A percentile compares a stretch with the other conserved stretches of the same genome.
phyloP scores from a whole-genome alignment of 2,329 filamentous ascomycete species.

The Fusarium albidum region DNA sequence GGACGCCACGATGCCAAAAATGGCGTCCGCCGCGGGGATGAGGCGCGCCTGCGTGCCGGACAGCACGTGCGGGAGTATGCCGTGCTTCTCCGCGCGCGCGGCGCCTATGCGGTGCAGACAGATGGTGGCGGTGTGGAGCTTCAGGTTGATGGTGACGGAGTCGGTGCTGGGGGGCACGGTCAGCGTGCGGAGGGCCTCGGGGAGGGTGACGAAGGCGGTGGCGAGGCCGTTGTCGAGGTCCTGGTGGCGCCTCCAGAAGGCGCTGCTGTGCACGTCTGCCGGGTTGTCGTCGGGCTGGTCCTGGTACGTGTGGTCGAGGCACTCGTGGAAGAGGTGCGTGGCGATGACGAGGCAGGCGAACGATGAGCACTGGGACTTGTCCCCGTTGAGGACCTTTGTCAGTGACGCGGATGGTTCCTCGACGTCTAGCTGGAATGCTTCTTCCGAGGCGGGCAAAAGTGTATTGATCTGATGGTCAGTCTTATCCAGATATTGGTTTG shows the following conservation, averaged over 20 bases:
- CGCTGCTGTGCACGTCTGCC: slow-evolving; percentile 35
- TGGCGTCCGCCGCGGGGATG: slow-evolving; percentile 80
- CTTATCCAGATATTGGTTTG: fast-evolving
- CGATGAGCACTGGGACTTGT: slow-evolving; percentile 61
- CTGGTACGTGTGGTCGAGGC: slow-evolving; percentile 73
- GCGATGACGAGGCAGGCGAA: slow-evolving; percentile 76
- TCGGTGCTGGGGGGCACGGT: slow-evolving; percentile 70
- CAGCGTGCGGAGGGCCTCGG: slow-evolving; percentile 74
- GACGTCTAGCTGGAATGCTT: slow-evolving; percentile 72
- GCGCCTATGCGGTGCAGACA: slow-evolving; percentile 86
- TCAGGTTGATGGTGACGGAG: slow-evolving; percentile 82
- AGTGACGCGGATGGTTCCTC: slow-evolving; percentile 69
- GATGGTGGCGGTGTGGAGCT: slow-evolving; percentile 83
- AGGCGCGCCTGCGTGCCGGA: slow-evolving; percentile 70
- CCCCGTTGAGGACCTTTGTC: slow-evolving; percentile 65
- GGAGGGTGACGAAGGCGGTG: slow-evolving; percentile 77
- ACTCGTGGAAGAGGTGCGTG: slow-evolving; percentile 79
- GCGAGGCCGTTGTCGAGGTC: slow-evolving; percentile 79
- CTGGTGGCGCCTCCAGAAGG: slow-evolving; percentile 84
- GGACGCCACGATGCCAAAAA: slow-evolving; percentile 75
- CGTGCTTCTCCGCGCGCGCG: slow-evolving; percentile 65
- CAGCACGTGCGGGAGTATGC: slow-evolving; percentile 3
- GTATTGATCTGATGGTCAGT: slow-evolving; percentile 66
- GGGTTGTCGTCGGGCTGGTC: slow-evolving; percentile 72
- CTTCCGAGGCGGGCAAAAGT: slow-evolving; percentile 76